These are phyloP conservation scores for Craspedostauros australis DNA, from an alignment of 108 stramenopile genomes.

Conservation along the genomic window DNA sequence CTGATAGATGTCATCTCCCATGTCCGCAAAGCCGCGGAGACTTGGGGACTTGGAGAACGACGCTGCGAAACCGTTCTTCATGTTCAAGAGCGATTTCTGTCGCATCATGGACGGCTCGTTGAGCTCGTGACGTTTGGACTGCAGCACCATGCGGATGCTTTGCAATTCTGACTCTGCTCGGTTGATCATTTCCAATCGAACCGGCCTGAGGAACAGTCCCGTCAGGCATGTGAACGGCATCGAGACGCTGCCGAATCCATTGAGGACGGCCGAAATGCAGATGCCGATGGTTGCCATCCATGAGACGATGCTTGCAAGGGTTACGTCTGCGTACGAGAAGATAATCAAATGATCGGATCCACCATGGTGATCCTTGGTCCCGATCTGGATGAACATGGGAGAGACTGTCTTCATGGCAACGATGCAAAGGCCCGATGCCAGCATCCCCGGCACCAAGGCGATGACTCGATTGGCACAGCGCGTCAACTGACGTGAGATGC, in stretches of 20 bases:
- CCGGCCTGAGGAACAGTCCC: constrained; percentile 53
- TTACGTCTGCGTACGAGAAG: too few relatives aligned
- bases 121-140: constrained; percentile 1
- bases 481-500: too few relatives aligned
- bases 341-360: too few relatives aligned
- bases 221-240: constrained; percentile 61
- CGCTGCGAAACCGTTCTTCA: not conserved
- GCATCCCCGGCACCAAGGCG: too few relatives aligned
- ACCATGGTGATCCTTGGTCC: too few relatives aligned
- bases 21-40: constrained; percentile 8
- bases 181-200: constrained; percentile 33
- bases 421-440: too few relatives aligned
- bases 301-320: constrained; percentile 47
- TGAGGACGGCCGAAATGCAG: constrained; percentile 52
- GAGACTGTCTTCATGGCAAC: too few relatives aligned
- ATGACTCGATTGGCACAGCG: too few relatives aligned
- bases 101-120: too few relatives aligned
- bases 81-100: too few relatives aligned
- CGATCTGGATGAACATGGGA: too few relatives aligned
- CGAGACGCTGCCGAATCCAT: constrained; percentile 79
- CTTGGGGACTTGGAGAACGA: constrained; percentile 2
- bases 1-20: constrained; percentile 32
- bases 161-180: constrained; percentile 50
- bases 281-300: constrained; percentile 61
- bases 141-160: constrained; percentile 12